Base-by-base conservation (phyloP, 371 early-diverging fungal species). In the Mortierella sp. region DNA sequence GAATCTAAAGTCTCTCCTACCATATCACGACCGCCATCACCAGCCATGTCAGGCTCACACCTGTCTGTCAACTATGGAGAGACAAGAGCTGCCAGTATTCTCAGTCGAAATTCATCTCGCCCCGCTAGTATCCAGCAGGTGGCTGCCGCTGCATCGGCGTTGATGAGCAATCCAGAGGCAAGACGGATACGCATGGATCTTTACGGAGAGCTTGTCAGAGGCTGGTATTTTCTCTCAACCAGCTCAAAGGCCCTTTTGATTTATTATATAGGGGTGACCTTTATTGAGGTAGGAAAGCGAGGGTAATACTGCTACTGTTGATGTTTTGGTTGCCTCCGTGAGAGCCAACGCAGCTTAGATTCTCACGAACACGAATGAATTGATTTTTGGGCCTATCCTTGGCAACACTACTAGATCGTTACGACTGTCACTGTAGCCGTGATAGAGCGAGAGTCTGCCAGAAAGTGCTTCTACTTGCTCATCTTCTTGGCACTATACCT, bases 201-300 rank as follows among this genome's bases (percentile, higher is more conserved):
- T 14, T 75, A 69, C 11, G 12, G 45, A 5, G 81, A 81, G 14
- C 55, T 81, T 20, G 66, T 72, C 6, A 32, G 40, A 1, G 75
- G 81, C 3, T 81, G 81, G 81, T 66, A 54, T 43, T 65, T 68
- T 24, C 76, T 81, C 54, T 75, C 76, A 54, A 75, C 73, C 35
- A 70, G 81, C 47, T 81, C 81, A 24, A 72, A 69, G 35, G 11
- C 52, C 8, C 28, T 81, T 26, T 61, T 81, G 45, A 16, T 61
- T 40, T 81, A 81, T 52, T 81, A 81, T 26, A 59, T 66, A 24
- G 51, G 37, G 2, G 73, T 73, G 11, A 81, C 76, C 20, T 16
- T 70, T 0, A 28, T 76, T 40, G 81, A 81, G 76, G 81, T 81
- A 68, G 10, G 28, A 26, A 54, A 54, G 11, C 9, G 18, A 60